Percentiles rank a stretch among this genome's conserved stretches.
phyloP scores from a whole-genome alignment of 768 basidiomycete genomes.

The Psilocybe cubensis region DNA sequence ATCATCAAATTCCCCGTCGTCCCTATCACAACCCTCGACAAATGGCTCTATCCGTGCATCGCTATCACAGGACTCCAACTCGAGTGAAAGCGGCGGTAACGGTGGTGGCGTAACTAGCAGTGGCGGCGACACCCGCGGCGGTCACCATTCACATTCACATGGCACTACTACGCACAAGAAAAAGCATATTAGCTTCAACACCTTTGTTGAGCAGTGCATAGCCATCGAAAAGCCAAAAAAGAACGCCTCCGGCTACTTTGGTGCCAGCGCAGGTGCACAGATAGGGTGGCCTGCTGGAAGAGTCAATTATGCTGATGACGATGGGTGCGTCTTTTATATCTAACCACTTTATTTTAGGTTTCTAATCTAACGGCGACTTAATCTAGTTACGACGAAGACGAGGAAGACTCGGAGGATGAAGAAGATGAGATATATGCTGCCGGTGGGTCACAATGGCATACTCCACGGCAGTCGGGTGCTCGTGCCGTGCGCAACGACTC shows the following conservation, averaged over 20 bases:
- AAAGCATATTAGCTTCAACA: constrained; percentile 96
- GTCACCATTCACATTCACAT: constrained; percentile 14
- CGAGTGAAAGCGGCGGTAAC: constrained; percentile 25
- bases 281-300: constrained; percentile 26
- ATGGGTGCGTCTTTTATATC: constrained; percentile 50
- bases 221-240: constrained; percentile 79
- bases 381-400: constrained; percentile 71
- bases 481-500: constrained; percentile 43
- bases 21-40: constrained; percentile 16
- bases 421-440: constrained; percentile 49
- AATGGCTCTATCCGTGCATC: constrained; percentile 30
- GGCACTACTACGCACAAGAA: constrained; percentile 45
- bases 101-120: constrained; percentile 19
- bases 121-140: constrained; percentile 24
- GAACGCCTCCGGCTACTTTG: constrained; percentile 32
- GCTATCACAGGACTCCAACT: constrained; percentile 36
- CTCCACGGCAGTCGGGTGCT: constrained; percentile 20
- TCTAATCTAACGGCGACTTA: constrained; percentile 12
- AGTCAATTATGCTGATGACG: constrained; percentile 55
- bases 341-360: constrained; percentile 2
- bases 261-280: constrained; percentile 18
- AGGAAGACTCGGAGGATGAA: constrained; percentile 52
- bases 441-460: constrained; percentile 27
- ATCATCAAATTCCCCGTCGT: constrained; percentile 23
- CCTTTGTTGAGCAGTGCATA: constrained; percentile 96